phyloP scores from a whole-genome alignment of 148 eudicot genomes.

The Fagopyrum tataricum region DNA sequence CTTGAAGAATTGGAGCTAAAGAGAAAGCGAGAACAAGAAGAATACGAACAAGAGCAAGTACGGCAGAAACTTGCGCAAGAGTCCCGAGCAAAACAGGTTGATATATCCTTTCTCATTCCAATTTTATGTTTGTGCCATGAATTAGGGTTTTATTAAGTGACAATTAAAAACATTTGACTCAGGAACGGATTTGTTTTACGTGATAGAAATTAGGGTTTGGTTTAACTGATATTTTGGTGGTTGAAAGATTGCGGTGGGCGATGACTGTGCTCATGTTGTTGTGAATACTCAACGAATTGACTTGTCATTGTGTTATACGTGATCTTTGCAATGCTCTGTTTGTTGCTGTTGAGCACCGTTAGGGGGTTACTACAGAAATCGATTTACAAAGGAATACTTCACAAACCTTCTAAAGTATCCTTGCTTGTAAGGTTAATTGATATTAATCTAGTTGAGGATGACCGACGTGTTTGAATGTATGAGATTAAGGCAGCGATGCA shows the following conservation, averaged over 20 bases:
- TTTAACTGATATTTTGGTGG: not conserved
- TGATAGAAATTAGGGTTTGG: not conserved
- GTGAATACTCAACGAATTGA: not conserved
- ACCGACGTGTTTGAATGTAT: not conserved
- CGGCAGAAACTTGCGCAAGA: constrained; percentile 26
- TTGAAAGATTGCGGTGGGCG: constrained; percentile 1
- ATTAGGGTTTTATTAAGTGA: not conserved
- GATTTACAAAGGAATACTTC: not conserved
- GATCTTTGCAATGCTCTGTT: not conserved
- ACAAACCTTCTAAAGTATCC: not conserved
- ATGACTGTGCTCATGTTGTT: not conserved
- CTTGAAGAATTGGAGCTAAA: constrained; percentile 38
- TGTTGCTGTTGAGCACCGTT: not conserved
- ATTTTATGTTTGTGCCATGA: not conserved
- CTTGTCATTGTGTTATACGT: not conserved
- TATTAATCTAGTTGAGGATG: not conserved
- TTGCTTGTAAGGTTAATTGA: not conserved
- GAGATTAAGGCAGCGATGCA: no score
- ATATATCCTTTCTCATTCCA: not conserved
- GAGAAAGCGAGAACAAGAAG: constrained; percentile 26
- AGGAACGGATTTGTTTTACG: not conserved
- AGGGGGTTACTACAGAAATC: not conserved
- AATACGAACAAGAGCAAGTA: constrained; percentile 30
- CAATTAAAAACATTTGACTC: not conserved
- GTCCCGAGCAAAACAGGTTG: constrained; percentile 33